Percentiles rank a stretch among this genome's conserved stretches.
These are phyloP conservation scores for Blastocystis sp. DNA, from an alignment of 352 stramenopile species.

Conservation along the genomic window DNA sequence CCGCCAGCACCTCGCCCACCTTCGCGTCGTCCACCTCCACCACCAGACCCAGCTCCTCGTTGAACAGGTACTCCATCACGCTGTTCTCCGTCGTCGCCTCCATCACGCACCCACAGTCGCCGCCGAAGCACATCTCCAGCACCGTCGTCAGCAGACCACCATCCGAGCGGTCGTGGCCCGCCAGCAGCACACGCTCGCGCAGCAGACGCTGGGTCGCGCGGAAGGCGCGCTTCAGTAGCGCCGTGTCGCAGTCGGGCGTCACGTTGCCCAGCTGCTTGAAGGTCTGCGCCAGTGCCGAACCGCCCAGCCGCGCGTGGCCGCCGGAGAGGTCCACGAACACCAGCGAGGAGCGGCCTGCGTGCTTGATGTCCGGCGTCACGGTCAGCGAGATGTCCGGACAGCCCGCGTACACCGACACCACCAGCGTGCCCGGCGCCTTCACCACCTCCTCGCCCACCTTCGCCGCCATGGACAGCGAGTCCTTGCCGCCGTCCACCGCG, in stretches of 20 bases:
- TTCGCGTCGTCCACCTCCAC: conserved; percentile 84
- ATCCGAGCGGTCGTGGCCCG: conserved; percentile 95
- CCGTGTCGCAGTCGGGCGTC: conserved; percentile 85
- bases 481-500: conserved; percentile 97
- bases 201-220: conserved; percentile 76
- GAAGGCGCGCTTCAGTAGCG: conserved; percentile 81
- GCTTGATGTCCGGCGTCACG: conserved; percentile 95
- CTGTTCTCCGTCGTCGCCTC: conserved; percentile 75
- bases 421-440: conserved; percentile 93
- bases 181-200: conserved; percentile 83
- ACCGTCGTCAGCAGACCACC: conserved; percentile 90
- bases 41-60: conserved; percentile 93
- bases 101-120: conserved; percentile 91
- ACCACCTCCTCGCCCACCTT: conserved; percentile 86
- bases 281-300: conserved; percentile 89
- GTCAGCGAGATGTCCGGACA: conserved; percentile 93
- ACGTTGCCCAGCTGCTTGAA: conserved; percentile 78
- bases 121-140: conserved; percentile 97
- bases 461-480: conserved; percentile 97
- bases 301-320: conserved; percentile 85
- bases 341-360: conserved; percentile 78
- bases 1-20: conserved; percentile 78
- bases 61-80: conserved; percentile 83
- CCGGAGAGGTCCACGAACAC: conserved; percentile 90
- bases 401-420: conserved; percentile 93